These are phyloP conservation scores for Geotrichum restrictum DNA, from an alignment of 1,139 yeast genomes.

Conservation along the genomic window DNA sequence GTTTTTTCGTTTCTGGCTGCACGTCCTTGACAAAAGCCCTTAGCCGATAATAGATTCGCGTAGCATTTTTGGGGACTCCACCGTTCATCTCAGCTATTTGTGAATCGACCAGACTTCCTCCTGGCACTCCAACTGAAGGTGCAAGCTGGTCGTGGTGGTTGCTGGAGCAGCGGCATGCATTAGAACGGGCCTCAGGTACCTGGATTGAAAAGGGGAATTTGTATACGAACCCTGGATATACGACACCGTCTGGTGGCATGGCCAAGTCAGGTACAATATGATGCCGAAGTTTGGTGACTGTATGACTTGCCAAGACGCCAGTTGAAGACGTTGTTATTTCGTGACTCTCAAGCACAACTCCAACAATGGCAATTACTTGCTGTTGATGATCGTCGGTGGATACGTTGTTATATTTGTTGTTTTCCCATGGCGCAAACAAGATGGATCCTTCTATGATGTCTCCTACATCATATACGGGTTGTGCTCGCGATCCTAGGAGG, in stretches of 20 bases:
- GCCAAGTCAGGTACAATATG: slow-evolving; percentile 19
- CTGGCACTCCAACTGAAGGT: background rate
- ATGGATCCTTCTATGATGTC: slow-evolving; percentile 16
- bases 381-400: background rate
- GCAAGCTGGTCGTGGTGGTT: too few species aligned
- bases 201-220: slow-evolving; percentile 18
- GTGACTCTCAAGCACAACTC: slow-evolving; percentile 3
- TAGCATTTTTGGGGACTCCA: background rate
- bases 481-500: too few species aligned
- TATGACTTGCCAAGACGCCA: background rate
- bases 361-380: slow-evolving; percentile 12
- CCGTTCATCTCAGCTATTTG: background rate
- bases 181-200: slow-evolving; percentile 1
- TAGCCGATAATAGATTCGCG: slow-evolving; percentile 5
- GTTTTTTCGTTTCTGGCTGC: background rate
- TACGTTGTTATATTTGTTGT: background rate
- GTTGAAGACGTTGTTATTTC: slow-evolving; percentile 2
- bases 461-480: slow-evolving; percentile 8
- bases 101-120: background rate
- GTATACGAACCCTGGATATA: slow-evolving; percentile 13
- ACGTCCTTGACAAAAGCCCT: background rate
- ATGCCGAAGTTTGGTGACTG: background rate
- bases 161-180: too few species aligned
- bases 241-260: slow-evolving; percentile 17
- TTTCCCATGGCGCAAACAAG: slow-evolving; percentile 16